These are phyloP conservation scores for Pestalotiopsis sp. DNA, from an alignment of 2,329 filamentous ascomycete species.

Conservation along the genomic window DNA sequence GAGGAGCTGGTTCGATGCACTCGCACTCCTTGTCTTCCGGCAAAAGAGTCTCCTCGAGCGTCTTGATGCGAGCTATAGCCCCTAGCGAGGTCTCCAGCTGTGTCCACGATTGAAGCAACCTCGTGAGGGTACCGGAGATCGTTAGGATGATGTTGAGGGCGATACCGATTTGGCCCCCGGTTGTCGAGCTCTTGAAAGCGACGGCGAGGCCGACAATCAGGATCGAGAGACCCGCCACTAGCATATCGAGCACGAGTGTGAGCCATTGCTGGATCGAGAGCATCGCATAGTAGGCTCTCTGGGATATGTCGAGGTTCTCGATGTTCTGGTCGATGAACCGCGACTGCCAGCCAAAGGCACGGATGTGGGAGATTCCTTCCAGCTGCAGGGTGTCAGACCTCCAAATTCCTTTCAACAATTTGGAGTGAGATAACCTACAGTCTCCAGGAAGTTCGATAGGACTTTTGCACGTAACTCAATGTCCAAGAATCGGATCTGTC, in stretches of 20 bases:
- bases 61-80: constrained; percentile 16
- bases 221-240: constrained; percentile 16
- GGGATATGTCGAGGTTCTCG: background rate
- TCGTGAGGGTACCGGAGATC: background rate
- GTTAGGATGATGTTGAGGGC: background rate
- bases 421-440: background rate
- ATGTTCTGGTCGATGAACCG: constrained; percentile 15
- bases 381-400: constrained; percentile 46
- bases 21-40: background rate
- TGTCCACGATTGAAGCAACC: constrained; percentile 26
- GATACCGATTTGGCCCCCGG: background rate
- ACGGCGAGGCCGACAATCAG: constrained; percentile 23
- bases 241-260: constrained; percentile 23
- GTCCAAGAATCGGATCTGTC: constrained; percentile 47
- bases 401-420: constrained; percentile 28
- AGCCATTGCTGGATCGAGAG: constrained; percentile 22
- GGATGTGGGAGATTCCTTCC: constrained; percentile 45
- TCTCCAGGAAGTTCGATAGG: too few relatives aligned
- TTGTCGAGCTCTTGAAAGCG: background rate
- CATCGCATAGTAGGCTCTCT: constrained; percentile 4
- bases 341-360: constrained; percentile 50
- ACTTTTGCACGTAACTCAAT: constrained; percentile 30
- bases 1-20: background rate
- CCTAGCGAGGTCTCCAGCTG: constrained; percentile 27
- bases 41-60: background rate